phyloP scores from a whole-genome alignment of 2,329 filamentous ascomycete genomes.

The Botrytis deweyae region DNA sequence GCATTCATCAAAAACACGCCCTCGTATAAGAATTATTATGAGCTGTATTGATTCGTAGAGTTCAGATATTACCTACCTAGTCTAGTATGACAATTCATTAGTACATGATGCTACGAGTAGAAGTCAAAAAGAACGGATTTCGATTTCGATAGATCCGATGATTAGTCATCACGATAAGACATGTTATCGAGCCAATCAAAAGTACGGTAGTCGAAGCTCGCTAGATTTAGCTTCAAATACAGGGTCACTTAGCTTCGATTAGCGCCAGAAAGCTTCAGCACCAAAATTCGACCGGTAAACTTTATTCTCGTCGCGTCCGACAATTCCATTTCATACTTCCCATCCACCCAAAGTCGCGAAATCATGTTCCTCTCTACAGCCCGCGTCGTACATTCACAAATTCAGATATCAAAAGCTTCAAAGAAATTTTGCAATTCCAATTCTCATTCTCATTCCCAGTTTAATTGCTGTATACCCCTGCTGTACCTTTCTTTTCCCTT shows the following conservation, averaged over 20 bases:
- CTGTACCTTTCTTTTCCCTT: constrained; percentile 18
- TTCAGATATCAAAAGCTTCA: constrained; percentile 3
- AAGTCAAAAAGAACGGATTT: neutral
- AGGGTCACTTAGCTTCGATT: neutral
- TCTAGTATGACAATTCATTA: neutral
- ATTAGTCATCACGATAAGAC: neutral
- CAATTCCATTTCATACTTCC: neutral
- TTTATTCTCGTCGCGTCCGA: constrained; percentile 11
- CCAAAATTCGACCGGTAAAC: neutral
- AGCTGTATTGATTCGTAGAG: neutral
- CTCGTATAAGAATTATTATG: too few species aligned
- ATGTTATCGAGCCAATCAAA: neutral
- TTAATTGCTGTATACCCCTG: constrained; percentile 9
- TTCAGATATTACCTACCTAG: neutral
- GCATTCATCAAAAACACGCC: too few species aligned
- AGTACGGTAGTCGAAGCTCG: neutral
- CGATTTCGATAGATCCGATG: neutral
- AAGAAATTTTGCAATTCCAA: constrained; percentile 12
- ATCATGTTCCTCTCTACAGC: constrained; percentile 12
- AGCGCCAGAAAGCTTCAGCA: neutral
- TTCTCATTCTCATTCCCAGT: neutral
- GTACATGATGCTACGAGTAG: neutral
- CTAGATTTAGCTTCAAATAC: neutral
- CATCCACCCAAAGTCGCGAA: constrained; percentile 8
- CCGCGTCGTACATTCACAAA: constrained; percentile 4